Evolutionary conservation across 345 rosid genomes (phyloP).

Genomic region (Bruguiera parviflora): DNA sequence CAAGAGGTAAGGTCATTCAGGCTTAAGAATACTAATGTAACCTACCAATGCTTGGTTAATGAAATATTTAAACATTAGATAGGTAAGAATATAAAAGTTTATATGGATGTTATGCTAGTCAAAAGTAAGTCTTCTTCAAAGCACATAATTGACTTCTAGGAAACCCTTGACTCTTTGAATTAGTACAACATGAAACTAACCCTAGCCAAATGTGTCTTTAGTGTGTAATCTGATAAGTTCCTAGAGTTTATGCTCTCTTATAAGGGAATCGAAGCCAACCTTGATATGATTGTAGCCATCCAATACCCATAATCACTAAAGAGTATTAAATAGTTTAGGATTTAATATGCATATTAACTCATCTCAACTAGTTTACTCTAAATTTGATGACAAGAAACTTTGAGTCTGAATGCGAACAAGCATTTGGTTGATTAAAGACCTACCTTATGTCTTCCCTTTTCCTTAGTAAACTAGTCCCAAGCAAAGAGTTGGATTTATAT

Average conservation of each 20-base stretch:
- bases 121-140: not conserved
- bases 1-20: not conserved
- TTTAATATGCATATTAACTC: accelerated
- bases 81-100: not conserved
- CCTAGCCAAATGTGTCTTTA: not conserved
- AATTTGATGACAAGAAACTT: not conserved
- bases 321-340: not conserved
- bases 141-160: not conserved
- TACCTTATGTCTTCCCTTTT: not conserved
- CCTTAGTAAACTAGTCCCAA: not conserved
- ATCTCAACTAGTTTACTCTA: not conserved
- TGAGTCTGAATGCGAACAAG: not conserved
- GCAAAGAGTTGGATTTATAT: not conserved
- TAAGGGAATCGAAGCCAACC: not conserved
- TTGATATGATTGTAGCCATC: not conserved
- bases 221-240: not conserved
- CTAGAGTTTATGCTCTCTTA: not conserved
- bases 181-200: not conserved
- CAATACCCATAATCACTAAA: not conserved
- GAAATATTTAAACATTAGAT: not conserved
- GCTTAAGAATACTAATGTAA: too few relatives aligned
- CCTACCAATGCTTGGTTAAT: not conserved
- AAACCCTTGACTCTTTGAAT: not conserved
- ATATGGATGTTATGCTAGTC: not conserved
- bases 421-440: not conserved